Evolutionary conservation across 441 rosid species (phyloP), one percentile per base, ranked within the genome.

Genomic region (Manihot esculenta): DNA sequence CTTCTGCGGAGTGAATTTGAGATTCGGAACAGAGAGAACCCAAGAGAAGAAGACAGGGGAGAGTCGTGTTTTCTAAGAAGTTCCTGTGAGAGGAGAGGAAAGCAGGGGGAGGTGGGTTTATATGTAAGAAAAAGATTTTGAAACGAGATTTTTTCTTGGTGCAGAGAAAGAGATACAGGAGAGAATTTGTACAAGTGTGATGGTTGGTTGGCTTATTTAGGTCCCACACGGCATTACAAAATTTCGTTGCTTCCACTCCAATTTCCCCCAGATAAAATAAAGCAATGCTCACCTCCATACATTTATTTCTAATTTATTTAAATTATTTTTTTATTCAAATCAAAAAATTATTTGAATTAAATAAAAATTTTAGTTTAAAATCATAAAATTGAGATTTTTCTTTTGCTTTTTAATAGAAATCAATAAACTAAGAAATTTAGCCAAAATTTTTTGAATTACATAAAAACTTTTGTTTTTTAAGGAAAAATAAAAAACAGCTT

Each of bases 171-270:
- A 7, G 56, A 8, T 12, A 38, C 42, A 1, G 61, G 5, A 15
- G 67, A 66, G 83, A 62, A 83, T 62, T 63, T 71, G 73, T 61
- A 14, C 0, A 70, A 69, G 84, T 72, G 48, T 66, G 24, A 10
- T 59, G 80, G 68, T 82, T 81, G 81, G 85, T 75, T 75, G 75
- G 78, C 44, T 54, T 21, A 48, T 12, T 0, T 11, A 63, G 86
- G 78, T 14, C 86, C 90, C 81, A 73, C 87, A 64, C 80, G 79
- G 59, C 17, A 51, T 60, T 27, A 7, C 23, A 38, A 5, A 58
- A 38, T 80, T 77, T 69, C 88, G 47, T 84, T 57, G 57, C 87
- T 84, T 83, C 73, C 68, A 81, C 81, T 78, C 83, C 68, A 81
- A 77, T 78, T 66, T 64, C 12, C 27, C 38, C n/a, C n/a, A n/a